A percentile compares a stretch with the other conserved stretches of the same genome.
phyloP scores from a whole-genome alignment of 1,284 basidiomycete genomes.

The Apiotrichum mycotoxinovorans region DNA sequence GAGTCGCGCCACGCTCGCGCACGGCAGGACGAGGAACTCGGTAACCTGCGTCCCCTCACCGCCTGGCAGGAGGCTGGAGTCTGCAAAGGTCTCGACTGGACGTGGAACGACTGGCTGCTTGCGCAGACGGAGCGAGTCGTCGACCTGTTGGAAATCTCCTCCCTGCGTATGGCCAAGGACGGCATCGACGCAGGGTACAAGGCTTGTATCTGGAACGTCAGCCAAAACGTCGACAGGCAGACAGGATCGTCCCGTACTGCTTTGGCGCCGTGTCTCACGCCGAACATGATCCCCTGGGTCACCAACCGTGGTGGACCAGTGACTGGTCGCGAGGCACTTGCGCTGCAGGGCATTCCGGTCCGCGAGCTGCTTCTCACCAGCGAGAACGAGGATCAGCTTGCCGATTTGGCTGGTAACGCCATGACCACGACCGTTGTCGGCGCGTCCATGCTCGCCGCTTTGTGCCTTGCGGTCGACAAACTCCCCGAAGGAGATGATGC shows the following conservation, averaged over 20 bases:
- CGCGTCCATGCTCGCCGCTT: constrained; percentile 77
- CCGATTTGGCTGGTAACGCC: constrained; percentile 91
- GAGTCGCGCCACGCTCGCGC: constrained; percentile 87
- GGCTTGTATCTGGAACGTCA: constrained; percentile 96
- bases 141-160: constrained; percentile 88
- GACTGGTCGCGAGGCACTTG: constrained; percentile 85
- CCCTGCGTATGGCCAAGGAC: constrained; percentile 72
- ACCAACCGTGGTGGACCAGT: constrained; percentile 95
- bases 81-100: constrained; percentile 82
- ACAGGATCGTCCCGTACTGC: constrained; percentile 75
- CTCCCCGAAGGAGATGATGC: constrained; percentile 62
- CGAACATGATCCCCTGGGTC: constrained; percentile 93
- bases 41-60: constrained; percentile 79
- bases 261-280: constrained; percentile 86
- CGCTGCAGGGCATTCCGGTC: constrained; percentile 88
- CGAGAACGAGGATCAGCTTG: constrained; percentile 88
- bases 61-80: constrained; percentile 90
- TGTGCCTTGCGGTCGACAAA: constrained; percentile 64
- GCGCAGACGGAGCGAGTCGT: constrained; percentile 89
- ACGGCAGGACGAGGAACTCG: constrained; percentile 75
- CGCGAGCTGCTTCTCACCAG: constrained; percentile 86
- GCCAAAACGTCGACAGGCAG: constrained; percentile 89
- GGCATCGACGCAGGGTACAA: constrained; percentile 82
- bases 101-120: constrained; percentile 90
- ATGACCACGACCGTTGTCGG: constrained; percentile 97